Conservation (phyloP, 1,284 basidiomycete species). For the Fomitopsis betulina region DNA sequence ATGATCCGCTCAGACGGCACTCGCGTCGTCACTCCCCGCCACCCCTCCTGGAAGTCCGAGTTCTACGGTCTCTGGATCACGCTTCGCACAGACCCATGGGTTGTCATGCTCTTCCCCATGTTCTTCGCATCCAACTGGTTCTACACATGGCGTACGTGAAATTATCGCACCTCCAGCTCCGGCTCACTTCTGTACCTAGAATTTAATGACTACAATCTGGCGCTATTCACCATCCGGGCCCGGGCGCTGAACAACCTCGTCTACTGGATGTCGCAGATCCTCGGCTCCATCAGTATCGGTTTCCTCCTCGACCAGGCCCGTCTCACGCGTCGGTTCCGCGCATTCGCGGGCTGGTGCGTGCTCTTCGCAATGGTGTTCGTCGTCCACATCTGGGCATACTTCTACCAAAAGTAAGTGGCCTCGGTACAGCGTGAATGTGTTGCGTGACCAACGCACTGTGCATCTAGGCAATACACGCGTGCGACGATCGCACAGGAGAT, state of each 20-base stretch:
- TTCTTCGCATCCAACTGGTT: slow-evolving; percentile 75
- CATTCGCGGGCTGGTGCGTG: slow-evolving; percentile 58
- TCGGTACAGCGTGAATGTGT: not conserved
- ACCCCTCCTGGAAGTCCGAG: slow-evolving; percentile 68
- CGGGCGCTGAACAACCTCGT: slow-evolving; percentile 64
- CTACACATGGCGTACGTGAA: slow-evolving; percentile 70
- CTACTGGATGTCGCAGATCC: slow-evolving; percentile 65
- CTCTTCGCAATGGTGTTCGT: slow-evolving; percentile 58
- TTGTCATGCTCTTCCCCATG: slow-evolving; percentile 44
- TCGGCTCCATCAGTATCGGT: slow-evolving; percentile 61
- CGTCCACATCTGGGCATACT: slow-evolving; percentile 65
- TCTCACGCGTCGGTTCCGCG: slow-evolving; percentile 54
- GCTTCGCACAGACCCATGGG: slow-evolving; percentile 43
- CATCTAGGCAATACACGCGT: slow-evolving; percentile 54
- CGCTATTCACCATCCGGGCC: slow-evolving; percentile 63
- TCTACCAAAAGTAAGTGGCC: slow-evolving; percentile 56
- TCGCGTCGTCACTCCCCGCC: slow-evolving; percentile 49
- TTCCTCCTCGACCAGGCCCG: slow-evolving; percentile 52
- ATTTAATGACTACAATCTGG: slow-evolving; percentile 64
- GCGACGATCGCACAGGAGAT: slow-evolving; percentile 33
- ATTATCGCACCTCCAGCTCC: slow-evolving; percentile 6
- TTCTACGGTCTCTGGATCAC: slow-evolving; percentile 47
- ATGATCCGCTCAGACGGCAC: slow-evolving; percentile 75
- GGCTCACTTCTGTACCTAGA: slow-evolving; percentile 30
- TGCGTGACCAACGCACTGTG: not conserved